Base-by-base conservation (phyloP, 2,329 filamentous ascomycete species). In the Beauveria brongniartii region DNA sequence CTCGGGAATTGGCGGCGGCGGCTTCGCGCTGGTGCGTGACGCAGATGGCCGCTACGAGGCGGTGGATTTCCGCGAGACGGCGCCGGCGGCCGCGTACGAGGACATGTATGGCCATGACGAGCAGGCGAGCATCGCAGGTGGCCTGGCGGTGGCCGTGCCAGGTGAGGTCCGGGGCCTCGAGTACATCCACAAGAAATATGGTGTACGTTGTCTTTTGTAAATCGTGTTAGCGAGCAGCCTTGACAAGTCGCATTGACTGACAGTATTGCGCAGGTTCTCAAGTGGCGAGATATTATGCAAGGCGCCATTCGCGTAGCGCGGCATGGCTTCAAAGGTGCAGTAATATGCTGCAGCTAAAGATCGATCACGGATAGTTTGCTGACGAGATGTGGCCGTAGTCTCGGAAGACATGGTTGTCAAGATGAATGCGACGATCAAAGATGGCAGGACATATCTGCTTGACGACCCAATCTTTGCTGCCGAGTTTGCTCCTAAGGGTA, bases 31-130 rank as follows among this genome's bases (percentile, higher is more conserved):
- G 5, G 83, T 96, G 5, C 86, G 90, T 53, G 80, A 84, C 40
- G 76, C 83, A 18, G 78, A 90, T 62, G 91, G 91, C n/a, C 78
- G 79, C 20, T 95, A 92, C 70, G 91, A 96, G 69, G 87, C 87
- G 62, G 86, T 97, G 66, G 93, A 97, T 74, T 97, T 96, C 70
- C 82, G 93, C 52, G 93, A 97, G 72, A 85, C 88, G 0, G 93
- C 93, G 0, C 93, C 93, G 0, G 89, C 87, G 0, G 89, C 90
- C 0, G 90, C 92, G 0, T 86, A 81, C 65, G 80, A 92, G 72
- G 84, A 95, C 68, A 97, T 97, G 93, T 97, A 88, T 72, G 80
- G 83, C 62, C 85, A 85, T 59, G 88, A 94, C 64, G 78, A 81
- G 1, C 73, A 80, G 1, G 85, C 82, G 1, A 92, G 90, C 59